phyloP scores from a whole-genome alignment of 805 yeast species.

The Kodamaea hsintzibuensis region DNA sequence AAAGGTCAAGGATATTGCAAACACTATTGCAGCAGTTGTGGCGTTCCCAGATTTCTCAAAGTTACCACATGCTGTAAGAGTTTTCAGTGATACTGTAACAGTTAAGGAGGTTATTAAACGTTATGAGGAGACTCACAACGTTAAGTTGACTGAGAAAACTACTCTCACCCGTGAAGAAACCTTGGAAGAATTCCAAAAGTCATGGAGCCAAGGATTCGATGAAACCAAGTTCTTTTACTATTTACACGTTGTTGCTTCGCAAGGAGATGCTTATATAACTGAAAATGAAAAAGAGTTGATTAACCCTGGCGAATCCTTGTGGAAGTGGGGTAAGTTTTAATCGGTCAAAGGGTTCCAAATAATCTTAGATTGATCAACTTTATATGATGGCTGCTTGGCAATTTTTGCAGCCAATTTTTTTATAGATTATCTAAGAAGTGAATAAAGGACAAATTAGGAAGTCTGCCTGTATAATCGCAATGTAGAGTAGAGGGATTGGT shows the following conservation, averaged over 20 bases:
- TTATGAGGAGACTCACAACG: constrained; percentile 42
- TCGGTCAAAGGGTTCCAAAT: too few species aligned
- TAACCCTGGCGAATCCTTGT: too few species aligned
- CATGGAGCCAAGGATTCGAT: constrained; percentile 29
- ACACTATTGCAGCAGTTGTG: constrained; percentile 18
- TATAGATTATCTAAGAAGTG: too few species aligned
- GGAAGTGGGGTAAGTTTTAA: too few species aligned
- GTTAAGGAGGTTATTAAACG: constrained; percentile 37
- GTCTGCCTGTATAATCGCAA: too few species aligned
- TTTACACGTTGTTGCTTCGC: constrained; percentile 29
- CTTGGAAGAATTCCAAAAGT: constrained; percentile 29
- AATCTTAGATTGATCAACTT: too few species aligned
- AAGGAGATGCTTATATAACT: constrained; percentile 41
- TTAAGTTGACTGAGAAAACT: constrained; percentile 19
- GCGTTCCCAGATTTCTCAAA: constrained; percentile 25
- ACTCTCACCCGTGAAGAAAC: constrained; percentile 24
- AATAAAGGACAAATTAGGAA: too few species aligned
- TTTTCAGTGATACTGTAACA: constrained; percentile 43
- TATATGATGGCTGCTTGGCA: too few species aligned
- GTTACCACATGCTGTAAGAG: constrained; percentile 46
- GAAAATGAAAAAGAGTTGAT: constrained; percentile 42
- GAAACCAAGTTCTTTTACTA: constrained; percentile 36
- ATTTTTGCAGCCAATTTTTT: too few species aligned
- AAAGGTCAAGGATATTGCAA: constrained; percentile 24
- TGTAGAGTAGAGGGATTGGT: too few species aligned